Percentiles rank a stretch among this genome's conserved stretches.
Evolutionary conservation across 306 rosid genomes (phyloP).

Genomic region (Fragaria iinumae): DNA sequence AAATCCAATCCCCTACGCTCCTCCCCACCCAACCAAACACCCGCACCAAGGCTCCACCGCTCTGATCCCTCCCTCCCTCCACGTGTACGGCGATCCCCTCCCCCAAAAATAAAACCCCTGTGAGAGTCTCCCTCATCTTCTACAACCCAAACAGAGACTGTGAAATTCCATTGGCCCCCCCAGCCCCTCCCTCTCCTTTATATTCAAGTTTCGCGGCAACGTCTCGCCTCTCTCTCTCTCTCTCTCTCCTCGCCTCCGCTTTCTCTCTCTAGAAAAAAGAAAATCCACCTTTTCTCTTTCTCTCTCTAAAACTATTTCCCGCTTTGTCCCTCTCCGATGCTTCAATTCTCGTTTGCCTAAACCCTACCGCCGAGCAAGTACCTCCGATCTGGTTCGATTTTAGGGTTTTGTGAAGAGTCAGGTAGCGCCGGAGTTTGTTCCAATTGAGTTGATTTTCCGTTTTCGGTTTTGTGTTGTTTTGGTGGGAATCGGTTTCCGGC

Average conservation of each 20-base stretch:
- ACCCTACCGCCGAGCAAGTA: constrained; percentile 45
- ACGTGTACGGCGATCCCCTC: constrained; percentile 30
- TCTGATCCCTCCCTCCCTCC: fast-evolving
- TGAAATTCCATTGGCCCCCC: constrained; percentile 21
- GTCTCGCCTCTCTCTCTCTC: constrained; percentile 21
- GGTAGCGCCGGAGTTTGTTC: neutral
- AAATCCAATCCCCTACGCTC: constrained; percentile 43
- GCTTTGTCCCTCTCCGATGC: neutral
- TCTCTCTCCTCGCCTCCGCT: constrained; percentile 8
- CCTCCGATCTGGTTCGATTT: constrained; percentile 42
- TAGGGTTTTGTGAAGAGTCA: constrained; percentile 42
- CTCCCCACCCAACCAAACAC: neutral
- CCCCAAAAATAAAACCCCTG: constrained; percentile 20
- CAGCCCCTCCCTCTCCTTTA: constrained; percentile 22
- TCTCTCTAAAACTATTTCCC: neutral
- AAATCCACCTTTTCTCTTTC: neutral
- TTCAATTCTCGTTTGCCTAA: constrained; percentile 25
- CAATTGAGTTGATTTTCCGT: neutral
- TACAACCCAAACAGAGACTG: neutral
- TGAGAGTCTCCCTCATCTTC: constrained; percentile 30
- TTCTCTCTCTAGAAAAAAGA: constrained; percentile 8
- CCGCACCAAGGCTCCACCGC: neutral
- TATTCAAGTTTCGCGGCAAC: constrained; percentile 95
- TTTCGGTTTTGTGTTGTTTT: neutral
- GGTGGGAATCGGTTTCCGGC: neutral